Base-by-base conservation (phyloP, 495 filamentous ascomycete species). In the Ascobolus immersus region DNA sequence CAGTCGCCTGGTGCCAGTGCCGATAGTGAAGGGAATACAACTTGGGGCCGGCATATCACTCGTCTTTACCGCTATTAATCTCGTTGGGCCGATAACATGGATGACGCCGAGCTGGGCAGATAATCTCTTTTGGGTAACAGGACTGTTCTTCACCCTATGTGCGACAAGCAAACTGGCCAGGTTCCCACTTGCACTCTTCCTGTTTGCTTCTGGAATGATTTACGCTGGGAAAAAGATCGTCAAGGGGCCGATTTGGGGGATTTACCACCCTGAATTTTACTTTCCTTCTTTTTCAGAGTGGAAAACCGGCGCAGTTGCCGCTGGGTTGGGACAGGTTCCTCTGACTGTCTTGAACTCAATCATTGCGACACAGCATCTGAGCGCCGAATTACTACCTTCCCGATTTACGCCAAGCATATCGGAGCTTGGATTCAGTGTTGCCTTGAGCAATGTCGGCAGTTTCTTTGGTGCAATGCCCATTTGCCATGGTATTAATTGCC, bases 401-500 rank as follows among this genome's bases (percentile, higher is more conserved):
- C 54, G 72, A 1, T 61, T 60, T 1, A 55, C 67, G 0, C 78
- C 79, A 2, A 64, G 65, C 0, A 63, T 71, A 11, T 80, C 77
- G 0, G 57, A 65, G 2, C 58, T 93, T 13, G 82, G 81, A 0
- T 44, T 89, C 32, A 84, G 76, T 28, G 76, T 94, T 5, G 67
- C 69, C 0, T 41, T 52, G 3, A 86, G 90, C 71, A 93, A 93
- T 47, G 40, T 74, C 4, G 73, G 76, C 5, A 80, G 73, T 52
- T 84, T 76, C 73, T 86, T 91, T 49, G 82, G 80, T 19, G 76
- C 71, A 0, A 94, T 94, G 84, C 84, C 84, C 4, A 74, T 90
- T 2, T 94, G 84, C 44, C 84, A 93, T 47, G 84, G 84, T 13
- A 33, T 4, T 12, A 31, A 15, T 13, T 17, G 10, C 25, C 6